These are phyloP conservation scores for Solanum stenotomum DNA, from an alignment of 257 asterid genomes.

Conservation along the genomic window DNA sequence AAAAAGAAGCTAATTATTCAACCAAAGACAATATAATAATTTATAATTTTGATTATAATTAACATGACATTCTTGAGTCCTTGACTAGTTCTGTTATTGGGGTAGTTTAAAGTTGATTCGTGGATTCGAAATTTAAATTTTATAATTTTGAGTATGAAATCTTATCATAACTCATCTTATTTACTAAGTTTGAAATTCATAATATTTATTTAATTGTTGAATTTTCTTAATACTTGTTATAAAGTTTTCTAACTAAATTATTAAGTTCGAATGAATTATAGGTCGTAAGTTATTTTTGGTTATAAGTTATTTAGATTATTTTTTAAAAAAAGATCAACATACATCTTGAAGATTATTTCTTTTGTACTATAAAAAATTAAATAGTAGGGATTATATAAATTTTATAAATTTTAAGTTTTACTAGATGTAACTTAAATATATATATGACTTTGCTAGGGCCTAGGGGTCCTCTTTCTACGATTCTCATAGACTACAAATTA, in stretches of 20 bases:
- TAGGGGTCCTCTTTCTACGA: background rate
- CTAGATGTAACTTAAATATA: background rate
- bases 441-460: background rate
- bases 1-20: background rate
- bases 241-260: background rate
- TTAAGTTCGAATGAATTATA: background rate
- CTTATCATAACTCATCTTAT: background rate
- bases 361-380: background rate
- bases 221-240: background rate
- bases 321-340: background rate
- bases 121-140: background rate
- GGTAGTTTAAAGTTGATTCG: no score
- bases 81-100: background rate
- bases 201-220: background rate
- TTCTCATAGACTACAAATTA: background rate
- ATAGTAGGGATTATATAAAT: background rate
- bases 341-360: background rate
- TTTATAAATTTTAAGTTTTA: background rate
- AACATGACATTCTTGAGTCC: background rate
- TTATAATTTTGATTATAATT: background rate
- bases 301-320: no score
- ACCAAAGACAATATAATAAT: background rate
- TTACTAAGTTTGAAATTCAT: background rate
- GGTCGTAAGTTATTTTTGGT: no score
- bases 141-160: background rate